phyloP scores from a whole-genome alignment of 495 filamentous ascomycete genomes.

The Daldinia loculata region DNA sequence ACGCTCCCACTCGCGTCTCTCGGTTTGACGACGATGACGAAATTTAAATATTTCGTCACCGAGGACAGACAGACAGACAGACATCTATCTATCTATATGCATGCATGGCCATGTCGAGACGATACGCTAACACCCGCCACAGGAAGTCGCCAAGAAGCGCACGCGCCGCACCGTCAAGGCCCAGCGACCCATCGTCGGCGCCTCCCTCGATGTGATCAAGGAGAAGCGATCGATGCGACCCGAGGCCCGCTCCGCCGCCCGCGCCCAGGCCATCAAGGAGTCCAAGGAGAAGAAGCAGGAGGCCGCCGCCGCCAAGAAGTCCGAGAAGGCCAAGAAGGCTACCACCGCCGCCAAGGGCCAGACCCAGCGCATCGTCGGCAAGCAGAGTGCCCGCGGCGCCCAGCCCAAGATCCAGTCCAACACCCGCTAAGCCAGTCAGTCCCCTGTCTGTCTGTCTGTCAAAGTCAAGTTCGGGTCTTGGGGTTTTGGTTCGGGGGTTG shows the following conservation, averaged over 20 bases:
- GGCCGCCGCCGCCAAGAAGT: slow-evolving; percentile 91
- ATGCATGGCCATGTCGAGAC: no score
- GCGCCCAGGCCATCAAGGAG: slow-evolving; percentile 89
- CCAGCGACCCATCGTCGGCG: slow-evolving; percentile 98
- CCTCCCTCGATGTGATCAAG: slow-evolving; percentile 99
- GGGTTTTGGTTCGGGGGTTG: slow-evolving; percentile 11
- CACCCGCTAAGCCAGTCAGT: slow-evolving; percentile 71
- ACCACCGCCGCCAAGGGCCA: slow-evolving; percentile 76
- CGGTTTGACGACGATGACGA: background rate
- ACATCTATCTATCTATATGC: no score
- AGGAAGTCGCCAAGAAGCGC: slow-evolving; percentile 99
- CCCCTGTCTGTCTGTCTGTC: background rate
- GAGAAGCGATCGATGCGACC: slow-evolving; percentile 93
- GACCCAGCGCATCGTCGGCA: slow-evolving; percentile 81
- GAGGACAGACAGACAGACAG: no score
- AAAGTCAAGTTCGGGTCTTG: background rate
- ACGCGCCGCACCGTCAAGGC: slow-evolving; percentile 97
- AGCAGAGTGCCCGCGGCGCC: slow-evolving; percentile 96
- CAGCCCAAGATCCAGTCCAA: slow-evolving; percentile 85
- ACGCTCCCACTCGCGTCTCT: slow-evolving; percentile 48
- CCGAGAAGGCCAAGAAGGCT: slow-evolving; percentile 97
- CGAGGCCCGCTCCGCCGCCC: slow-evolving; percentile 92
- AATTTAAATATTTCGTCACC: background rate
- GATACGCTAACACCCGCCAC: slow-evolving; percentile 55
- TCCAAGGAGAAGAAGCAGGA: slow-evolving; percentile 97